phyloP scores from a whole-genome alignment of 1,139 yeast species.

The Kodamaea plutei region DNA sequence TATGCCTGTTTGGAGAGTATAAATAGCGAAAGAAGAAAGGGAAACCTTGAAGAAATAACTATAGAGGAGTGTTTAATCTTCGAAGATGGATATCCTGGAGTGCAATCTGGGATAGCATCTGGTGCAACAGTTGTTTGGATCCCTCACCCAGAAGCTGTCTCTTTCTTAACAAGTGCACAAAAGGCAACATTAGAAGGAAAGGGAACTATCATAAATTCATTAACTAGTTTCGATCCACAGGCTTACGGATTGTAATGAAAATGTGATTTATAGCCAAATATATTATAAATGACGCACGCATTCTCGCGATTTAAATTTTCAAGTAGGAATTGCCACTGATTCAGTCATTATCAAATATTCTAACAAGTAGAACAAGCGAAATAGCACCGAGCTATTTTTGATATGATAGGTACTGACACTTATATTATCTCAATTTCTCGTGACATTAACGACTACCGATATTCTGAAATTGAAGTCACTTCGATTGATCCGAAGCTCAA shows the following conservation, averaged over 20 bases:
- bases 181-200: constrained; percentile 44
- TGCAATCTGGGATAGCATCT: constrained; percentile 72
- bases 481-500: constrained; percentile 20
- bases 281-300: no score
- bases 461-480: constrained; percentile 28
- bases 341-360: no score
- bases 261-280: constrained; percentile 37
- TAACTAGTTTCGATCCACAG: constrained; percentile 50
- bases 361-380: no score
- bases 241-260: no score
- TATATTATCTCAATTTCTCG: constrained; percentile 37
- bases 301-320: no score
- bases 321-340: no score
- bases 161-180: constrained; percentile 44
- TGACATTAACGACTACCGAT: constrained; percentile 27
- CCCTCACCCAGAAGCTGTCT: constrained; percentile 71
- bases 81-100: constrained; percentile 94
- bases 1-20: constrained; percentile 67
- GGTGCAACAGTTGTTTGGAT: constrained; percentile 91
- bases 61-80: constrained; percentile 83
- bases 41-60: constrained; percentile 42
- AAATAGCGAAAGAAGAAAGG: constrained; percentile 42
- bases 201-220: constrained; percentile 54
- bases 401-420: constrained; percentile 43
- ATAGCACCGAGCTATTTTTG: no score